Percentiles rank a stretch among this genome's conserved stretches.
Conservation (phyloP, 345 rosid species). For the Ceriops decandra region DNA sequence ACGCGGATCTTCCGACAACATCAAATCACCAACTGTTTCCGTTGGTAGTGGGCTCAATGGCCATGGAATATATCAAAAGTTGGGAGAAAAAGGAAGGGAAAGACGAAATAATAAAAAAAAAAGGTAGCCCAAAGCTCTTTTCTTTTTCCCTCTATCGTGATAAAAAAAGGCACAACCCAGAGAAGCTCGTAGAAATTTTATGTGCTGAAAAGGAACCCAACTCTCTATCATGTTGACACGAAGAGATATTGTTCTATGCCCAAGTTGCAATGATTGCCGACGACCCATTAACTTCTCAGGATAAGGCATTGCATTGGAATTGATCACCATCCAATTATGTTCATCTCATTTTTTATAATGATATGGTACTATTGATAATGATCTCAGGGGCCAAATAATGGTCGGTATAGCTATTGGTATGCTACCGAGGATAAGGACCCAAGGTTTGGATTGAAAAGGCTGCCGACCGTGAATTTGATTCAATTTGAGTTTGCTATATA, state of each 20-base stretch:
- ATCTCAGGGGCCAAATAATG: neutral
- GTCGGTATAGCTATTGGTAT: neutral
- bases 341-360: no score
- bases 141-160: no score
- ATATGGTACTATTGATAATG: slow-evolving; percentile 4
- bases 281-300: no score
- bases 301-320: no score
- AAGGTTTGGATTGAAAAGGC: neutral
- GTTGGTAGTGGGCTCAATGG: slow-evolving; percentile 6
- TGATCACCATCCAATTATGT: no score
- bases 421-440: slow-evolving; percentile 6
- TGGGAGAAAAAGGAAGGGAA: neutral
- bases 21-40: slow-evolving; percentile 11
- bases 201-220: neutral
- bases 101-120: no score
- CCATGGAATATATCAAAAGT: neutral
- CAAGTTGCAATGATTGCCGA: no score
- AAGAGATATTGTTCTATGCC: neutral
- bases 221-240: neutral
- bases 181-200: neutral
- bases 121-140: no score
- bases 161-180: no score
- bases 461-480: neutral
- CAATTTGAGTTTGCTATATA: no score
- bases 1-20: slow-evolving; percentile 28